phyloP scores from a whole-genome alignment of 306 rosid genomes.

The Castanea sativa region DNA sequence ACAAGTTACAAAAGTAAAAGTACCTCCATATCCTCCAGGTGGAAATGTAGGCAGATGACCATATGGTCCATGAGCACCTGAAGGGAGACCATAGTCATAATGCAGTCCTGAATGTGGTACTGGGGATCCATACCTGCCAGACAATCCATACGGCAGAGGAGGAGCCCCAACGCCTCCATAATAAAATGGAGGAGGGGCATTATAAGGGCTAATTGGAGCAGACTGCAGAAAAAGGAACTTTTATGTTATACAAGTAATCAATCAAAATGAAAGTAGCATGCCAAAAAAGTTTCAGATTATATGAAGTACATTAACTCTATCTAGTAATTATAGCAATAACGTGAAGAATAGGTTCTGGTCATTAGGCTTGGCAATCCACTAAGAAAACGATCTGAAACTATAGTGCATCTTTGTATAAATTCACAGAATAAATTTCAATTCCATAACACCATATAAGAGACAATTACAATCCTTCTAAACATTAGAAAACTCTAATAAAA shows the following conservation, averaged over 20 bases:
- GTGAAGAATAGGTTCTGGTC: not conserved
- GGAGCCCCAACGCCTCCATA: conserved; percentile 38
- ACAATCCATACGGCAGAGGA: conserved; percentile 41
- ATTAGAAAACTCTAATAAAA: too few species aligned
- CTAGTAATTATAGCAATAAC: not conserved
- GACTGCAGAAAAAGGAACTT: conserved; percentile 28
- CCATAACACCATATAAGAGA: too few species aligned
- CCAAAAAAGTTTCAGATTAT: not conserved
- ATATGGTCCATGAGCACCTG: conserved; percentile 30
- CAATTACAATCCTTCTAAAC: too few species aligned
- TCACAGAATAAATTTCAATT: not conserved
- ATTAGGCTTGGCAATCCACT: not conserved
- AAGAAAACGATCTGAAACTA: not conserved
- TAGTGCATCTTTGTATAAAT: not conserved
- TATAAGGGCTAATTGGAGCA: conserved; percentile 42
- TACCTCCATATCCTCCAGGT: conserved; percentile 46
- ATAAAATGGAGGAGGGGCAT: conserved; percentile 32
- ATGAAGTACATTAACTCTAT: not conserved
- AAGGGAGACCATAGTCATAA: conserved; percentile 34
- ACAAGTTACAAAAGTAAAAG: not conserved
- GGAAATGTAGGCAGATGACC: conserved; percentile 32
- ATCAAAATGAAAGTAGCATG: not conserved
- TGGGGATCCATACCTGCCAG: conserved; percentile 39
- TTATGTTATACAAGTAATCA: not conserved
- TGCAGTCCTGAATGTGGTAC: conserved; percentile 33